These are phyloP conservation scores for Pichia paraexigua DNA, from an alignment of 805 yeast genomes.

Conservation along the genomic window DNA sequence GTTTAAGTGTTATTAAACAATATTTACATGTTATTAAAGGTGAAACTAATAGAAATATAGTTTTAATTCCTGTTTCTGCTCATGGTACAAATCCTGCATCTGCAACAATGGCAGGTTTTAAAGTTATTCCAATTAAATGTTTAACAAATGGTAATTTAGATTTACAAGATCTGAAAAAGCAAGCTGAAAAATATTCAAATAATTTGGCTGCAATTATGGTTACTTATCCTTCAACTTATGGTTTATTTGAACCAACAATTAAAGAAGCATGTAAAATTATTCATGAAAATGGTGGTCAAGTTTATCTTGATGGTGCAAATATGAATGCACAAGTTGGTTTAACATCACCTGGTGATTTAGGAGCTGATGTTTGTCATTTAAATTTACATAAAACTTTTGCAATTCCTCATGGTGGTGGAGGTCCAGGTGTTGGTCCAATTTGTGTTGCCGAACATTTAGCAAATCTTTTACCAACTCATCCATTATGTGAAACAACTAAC, in stretches of 20 bases:
- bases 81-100: conserved; percentile 99
- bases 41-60: conserved; percentile 67
- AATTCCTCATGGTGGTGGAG: conserved; percentile 99
- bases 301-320: conserved; percentile 96
- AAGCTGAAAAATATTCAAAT: conserved; percentile 61
- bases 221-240: conserved; percentile 96
- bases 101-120: conserved; percentile 94
- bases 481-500: conserved; percentile 46
- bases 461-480: conserved; percentile 78
- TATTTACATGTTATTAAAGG: conserved; percentile 61
- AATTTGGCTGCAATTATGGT: conserved; percentile 89
- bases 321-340: conserved; percentile 99
- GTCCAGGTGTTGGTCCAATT: conserved; percentile 98
- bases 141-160: conserved; percentile 80
- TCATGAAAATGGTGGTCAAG: conserved; percentile 87
- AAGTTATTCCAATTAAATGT: conserved; percentile 90
- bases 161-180: conserved; percentile 59
- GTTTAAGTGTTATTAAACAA: conserved; percentile 75
- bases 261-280: conserved; percentile 77
- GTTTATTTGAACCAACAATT: conserved; percentile 90
- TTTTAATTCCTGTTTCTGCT: conserved; percentile 94
- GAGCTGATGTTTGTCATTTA: conserved; percentile 97
- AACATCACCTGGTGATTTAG: conserved; percentile 94
- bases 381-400: conserved; percentile 97
- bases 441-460: conserved; percentile 79